Base-by-base conservation (phyloP, 1,284 basidiomycete genomes). In the Cryptococcus sp. region DNA sequence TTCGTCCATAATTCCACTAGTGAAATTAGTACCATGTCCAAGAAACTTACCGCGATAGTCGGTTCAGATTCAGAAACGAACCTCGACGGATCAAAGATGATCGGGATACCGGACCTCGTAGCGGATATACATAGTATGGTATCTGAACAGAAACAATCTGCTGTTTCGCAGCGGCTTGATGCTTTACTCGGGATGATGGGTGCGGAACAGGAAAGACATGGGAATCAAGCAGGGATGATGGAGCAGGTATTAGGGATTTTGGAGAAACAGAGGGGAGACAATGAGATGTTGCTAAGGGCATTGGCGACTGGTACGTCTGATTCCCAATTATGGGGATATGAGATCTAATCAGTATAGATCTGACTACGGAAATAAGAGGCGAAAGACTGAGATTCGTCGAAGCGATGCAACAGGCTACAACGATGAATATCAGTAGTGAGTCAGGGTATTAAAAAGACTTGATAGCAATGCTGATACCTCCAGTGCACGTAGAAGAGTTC, bases 321-420 rank as follows among this genome's bases (percentile, higher is more conserved):
- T 31, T 37, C 38, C 8, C 15, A 49, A 46, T 15, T 3, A 41
- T 33, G 30, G 5, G 11, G 37, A 15, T 5, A 32, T 14, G 8
- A 41, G n/a, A 30, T 35, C 48, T 36, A 42, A 7, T n/a, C 32
- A 36, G 10, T 14, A 15, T 15, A 45, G 89, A 90, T 68, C 80
- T 92, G 7, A 85, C 85, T 1, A 81, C 83, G 51, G 89, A 91
- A 65, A 90, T 92, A 55, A 84, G 86, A 51, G 89, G 89, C 5
- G 89, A 92, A 75, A 79, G 89, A 45, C 74, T 92, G 53, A 80
- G 87, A 4, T 92, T 93, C 67, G 86, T 92, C 8, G 90, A 93
- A 64, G 88, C 89, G 14, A 93, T 92, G 89, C 88, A 88, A 68
- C 86, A 90, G 63, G 90, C 89, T 1, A 92, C 90, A 0, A 83